These are phyloP conservation scores for Diplodia corticola DNA, from an alignment of 2,329 filamentous ascomycete species.

Conservation along the genomic window DNA sequence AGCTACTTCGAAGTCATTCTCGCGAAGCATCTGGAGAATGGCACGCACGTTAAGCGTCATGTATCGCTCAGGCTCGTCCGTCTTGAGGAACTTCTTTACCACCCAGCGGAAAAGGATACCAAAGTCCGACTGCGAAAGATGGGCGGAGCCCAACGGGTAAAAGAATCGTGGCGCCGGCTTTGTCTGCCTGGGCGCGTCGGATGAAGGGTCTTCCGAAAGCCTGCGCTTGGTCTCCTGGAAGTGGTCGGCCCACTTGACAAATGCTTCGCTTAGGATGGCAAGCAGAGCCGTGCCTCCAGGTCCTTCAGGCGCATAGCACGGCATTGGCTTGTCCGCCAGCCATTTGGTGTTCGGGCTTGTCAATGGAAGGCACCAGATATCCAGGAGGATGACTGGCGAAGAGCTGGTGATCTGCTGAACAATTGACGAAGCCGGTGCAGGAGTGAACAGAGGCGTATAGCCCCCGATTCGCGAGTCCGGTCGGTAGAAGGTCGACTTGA, in stretches of 20 bases:
- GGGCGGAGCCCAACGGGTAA: conserved; percentile 71
- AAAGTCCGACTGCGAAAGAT: conserved; percentile 82
- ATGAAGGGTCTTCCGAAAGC: conserved; percentile 60
- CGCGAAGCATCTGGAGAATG: conserved; percentile 70
- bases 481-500: conserved; percentile 69
- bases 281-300: conserved; percentile 60
- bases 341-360: conserved; percentile 62
- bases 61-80: conserved; percentile 73
- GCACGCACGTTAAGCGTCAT: conserved; percentile 80
- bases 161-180: conserved; percentile 64
- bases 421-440: conserved; percentile 57
- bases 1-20: conserved; percentile 44
- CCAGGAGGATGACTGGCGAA: conserved; percentile 69
- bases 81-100: conserved; percentile 52
- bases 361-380: conserved; percentile 79
- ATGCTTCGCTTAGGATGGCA: conserved; percentile 72
- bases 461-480: conserved; percentile 35
- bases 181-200: conserved; percentile 39
- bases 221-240: conserved; percentile 67
- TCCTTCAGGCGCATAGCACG: conserved; percentile 58
- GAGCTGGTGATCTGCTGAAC: conserved; percentile 66
- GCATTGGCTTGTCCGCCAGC: conserved; percentile 72
- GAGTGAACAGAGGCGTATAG: conserved; percentile 62
- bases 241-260: conserved; percentile 76
- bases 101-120: conserved; percentile 76